phyloP scores from a whole-genome alignment of 495 filamentous ascomycete species.

The Cryomyces antarcticus region DNA sequence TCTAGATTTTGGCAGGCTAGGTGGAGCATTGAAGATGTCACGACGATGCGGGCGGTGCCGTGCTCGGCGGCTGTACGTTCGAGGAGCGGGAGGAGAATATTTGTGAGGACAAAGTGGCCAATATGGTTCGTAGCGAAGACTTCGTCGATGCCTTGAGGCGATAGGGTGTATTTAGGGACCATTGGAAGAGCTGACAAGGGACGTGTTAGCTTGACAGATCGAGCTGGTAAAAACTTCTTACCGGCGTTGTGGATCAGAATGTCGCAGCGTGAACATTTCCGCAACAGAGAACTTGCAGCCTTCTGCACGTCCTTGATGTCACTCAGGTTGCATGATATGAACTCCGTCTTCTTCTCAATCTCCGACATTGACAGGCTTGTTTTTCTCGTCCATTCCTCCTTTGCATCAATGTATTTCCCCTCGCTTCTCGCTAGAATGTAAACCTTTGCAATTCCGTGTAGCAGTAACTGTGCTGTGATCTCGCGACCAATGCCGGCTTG shows the following conservation, averaged over 20 bases:
- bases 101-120: conserved; percentile 20
- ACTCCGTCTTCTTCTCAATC: conserved; percentile 11
- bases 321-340: conserved; percentile 17
- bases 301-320: conserved; percentile 13
- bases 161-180: neutral
- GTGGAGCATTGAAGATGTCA: conserved; percentile 17
- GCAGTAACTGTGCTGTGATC: conserved; percentile 21
- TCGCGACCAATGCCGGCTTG: conserved; percentile 24
- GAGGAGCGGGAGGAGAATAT: conserved; percentile 18
- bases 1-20: conserved; percentile 9
- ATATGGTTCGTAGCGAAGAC: conserved; percentile 23
- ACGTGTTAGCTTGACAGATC: neutral
- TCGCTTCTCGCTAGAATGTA: conserved; percentile 17
- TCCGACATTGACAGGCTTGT: conserved; percentile 7
- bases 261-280: conserved; percentile 12
- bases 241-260: conserved; percentile 24
- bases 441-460: conserved; percentile 20
- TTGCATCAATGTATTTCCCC: conserved; percentile 11
- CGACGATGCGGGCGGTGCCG: conserved; percentile 13
- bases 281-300: conserved; percentile 6
- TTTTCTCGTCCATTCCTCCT: conserved; percentile 9
- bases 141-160: neutral
- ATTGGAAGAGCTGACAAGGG: neutral
- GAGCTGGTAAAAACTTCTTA: conserved; percentile 1
- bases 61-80: conserved; percentile 5